Conservation (phyloP, 2,329 filamentous ascomycete species). For the Xylariales sp. region DNA sequence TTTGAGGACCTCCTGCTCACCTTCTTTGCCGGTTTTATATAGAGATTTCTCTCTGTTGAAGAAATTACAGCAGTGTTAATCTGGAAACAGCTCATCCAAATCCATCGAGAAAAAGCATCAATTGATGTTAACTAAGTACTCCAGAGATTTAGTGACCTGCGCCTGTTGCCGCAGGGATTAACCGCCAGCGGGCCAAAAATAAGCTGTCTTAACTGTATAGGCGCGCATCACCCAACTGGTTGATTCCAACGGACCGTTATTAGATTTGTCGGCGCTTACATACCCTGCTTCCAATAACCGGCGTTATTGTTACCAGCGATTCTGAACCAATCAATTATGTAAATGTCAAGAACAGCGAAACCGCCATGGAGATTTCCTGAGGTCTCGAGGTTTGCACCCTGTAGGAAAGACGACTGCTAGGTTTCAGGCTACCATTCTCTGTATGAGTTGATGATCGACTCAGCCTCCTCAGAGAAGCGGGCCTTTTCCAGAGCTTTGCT, state of each 20-base stretch:
- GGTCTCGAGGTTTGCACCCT: too few relatives aligned
- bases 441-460: neutral
- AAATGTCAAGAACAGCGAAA: neutral
- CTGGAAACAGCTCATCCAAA: too few relatives aligned
- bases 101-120: too few relatives aligned
- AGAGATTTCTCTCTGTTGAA: too few relatives aligned
- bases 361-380: neutral
- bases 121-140: too few relatives aligned
- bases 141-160: too few relatives aligned
- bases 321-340: conserved; percentile 2
- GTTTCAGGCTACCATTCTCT: too few relatives aligned
- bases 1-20: too few relatives aligned
- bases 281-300: neutral
- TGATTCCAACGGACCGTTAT: neutral
- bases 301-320: neutral
- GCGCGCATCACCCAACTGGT: conserved; percentile 1
- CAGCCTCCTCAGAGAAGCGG: neutral
- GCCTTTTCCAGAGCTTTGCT: neutral
- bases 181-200: too few relatives aligned
- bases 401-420: neutral
- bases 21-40: too few relatives aligned
- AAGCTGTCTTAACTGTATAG: conserved; percentile 4
- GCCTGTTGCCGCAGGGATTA: too few relatives aligned
- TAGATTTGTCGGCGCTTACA: conserved; percentile 2
- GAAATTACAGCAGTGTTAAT: too few relatives aligned